Percentiles rank a stretch among this genome's conserved stretches.
Conservation (phyloP, 192 early-diverging fungal species). For the Mortierella antarctica region DNA sequence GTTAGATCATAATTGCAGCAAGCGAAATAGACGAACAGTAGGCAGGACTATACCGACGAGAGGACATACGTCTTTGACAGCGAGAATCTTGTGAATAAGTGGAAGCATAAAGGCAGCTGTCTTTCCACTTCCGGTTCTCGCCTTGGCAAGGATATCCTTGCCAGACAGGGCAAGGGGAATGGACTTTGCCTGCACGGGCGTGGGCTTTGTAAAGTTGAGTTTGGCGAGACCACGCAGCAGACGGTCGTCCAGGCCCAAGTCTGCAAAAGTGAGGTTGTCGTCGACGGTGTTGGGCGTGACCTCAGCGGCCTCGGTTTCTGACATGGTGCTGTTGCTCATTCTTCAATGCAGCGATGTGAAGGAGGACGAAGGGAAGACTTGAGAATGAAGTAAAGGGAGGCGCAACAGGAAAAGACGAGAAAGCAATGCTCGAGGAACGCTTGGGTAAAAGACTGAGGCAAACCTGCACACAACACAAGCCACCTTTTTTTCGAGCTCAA, state of each 20-base stretch:
- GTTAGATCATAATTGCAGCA: not conserved
- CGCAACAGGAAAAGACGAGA: not conserved
- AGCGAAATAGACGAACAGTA: not conserved
- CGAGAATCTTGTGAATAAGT: constrained; percentile 90
- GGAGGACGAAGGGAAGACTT: not conserved
- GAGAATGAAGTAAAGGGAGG: not conserved
- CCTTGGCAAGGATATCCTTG: constrained; percentile 93
- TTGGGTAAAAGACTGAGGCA: not conserved
- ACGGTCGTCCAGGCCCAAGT: constrained; percentile 79
- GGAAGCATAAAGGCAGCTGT: constrained; percentile 96
- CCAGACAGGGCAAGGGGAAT: constrained; percentile 93
- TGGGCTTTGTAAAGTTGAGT: constrained; percentile 86
- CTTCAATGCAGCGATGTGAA: not conserved
- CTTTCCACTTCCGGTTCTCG: constrained; percentile 96
- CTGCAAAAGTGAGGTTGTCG: constrained; percentile 41
- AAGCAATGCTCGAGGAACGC: not conserved
- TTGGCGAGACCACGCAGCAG: constrained; percentile 88
- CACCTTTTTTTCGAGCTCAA: not conserved
- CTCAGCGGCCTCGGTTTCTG: constrained; percentile 44
- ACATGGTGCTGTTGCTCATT: constrained; percentile 18
- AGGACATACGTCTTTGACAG: constrained; percentile 69
- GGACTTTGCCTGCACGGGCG: constrained; percentile 87
- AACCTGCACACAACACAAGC: not conserved
- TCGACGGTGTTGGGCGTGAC: constrained; percentile 42
- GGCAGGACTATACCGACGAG: not conserved